Percentiles rank a stretch among this genome's conserved stretches.
Evolutionary conservation across 192 early-diverging fungal genomes (phyloP).

Genomic region (Linnemannia schmuckeri): DNA sequence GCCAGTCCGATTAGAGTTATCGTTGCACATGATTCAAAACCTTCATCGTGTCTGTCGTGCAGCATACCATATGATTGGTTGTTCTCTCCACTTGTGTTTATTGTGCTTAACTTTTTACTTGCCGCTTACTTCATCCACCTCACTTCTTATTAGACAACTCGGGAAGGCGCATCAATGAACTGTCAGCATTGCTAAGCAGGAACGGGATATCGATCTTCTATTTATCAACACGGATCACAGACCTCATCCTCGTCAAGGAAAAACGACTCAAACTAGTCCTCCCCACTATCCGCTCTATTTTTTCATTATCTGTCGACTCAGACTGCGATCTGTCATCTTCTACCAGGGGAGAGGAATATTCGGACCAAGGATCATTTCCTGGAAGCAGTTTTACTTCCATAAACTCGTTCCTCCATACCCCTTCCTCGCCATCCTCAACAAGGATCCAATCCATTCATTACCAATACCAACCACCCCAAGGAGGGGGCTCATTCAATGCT

Average conservation of each 20-base stretch:
- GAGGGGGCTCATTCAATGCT: neutral
- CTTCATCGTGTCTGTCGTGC: neutral
- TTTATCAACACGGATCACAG: slow-evolving; percentile 75
- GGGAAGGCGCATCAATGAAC: slow-evolving; percentile 71
- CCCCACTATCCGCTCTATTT: slow-evolving; percentile 62
- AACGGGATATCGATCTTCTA: slow-evolving; percentile 77
- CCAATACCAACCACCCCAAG: slow-evolving; percentile 12
- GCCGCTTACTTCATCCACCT: slow-evolving; percentile 6
- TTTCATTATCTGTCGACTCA: slow-evolving; percentile 41
- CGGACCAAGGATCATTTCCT: slow-evolving; percentile 36
- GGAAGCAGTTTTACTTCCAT: slow-evolving; percentile 41
- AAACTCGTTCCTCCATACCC: slow-evolving; percentile 47
- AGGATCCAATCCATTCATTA: slow-evolving; percentile 17
- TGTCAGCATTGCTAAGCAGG: slow-evolving; percentile 66
- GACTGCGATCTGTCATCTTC: slow-evolving; percentile 37
- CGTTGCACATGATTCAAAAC: slow-evolving; percentile 3
- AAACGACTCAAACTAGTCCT: slow-evolving; percentile 67
- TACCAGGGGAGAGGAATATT: slow-evolving; percentile 22
- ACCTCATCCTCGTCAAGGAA: slow-evolving; percentile 77
- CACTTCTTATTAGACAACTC: slow-evolving; percentile 62
- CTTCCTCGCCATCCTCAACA: slow-evolving; percentile 32
- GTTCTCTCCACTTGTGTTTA: neutral
- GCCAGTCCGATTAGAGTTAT: neutral
- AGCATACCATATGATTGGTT: neutral
- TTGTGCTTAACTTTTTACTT: neutral